A percentile compares a stretch with the other conserved stretches of the same genome.
Conservation (phyloP, 2,329 filamentous ascomycete species). For the Eurotiales sp. region DNA sequence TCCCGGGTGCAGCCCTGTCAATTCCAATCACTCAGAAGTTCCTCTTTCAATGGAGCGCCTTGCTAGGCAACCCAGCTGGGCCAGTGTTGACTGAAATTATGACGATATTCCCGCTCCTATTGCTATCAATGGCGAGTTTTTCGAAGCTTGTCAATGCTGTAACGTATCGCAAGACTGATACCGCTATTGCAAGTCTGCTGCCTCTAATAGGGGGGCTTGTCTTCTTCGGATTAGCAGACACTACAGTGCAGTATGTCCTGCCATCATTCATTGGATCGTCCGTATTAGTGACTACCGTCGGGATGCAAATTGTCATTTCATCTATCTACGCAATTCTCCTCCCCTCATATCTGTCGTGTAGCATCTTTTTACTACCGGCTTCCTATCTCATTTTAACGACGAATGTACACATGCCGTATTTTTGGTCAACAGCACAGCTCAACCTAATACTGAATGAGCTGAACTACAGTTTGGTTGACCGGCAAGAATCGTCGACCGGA, state of each 20-base stretch:
- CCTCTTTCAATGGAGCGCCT: constrained; percentile 63
- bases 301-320: constrained; percentile 66
- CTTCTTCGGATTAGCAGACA: constrained; percentile 54
- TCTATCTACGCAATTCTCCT: constrained; percentile 62
- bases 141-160: constrained; percentile 48
- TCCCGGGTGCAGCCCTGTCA: constrained; percentile 72
- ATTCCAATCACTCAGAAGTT: constrained; percentile 70
- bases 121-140: constrained; percentile 57
- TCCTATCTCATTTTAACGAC: constrained; percentile 59
- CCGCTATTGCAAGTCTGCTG: constrained; percentile 48
- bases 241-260: constrained; percentile 38
- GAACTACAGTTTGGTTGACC: constrained; percentile 73
- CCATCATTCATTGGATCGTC: constrained; percentile 57
- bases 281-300: constrained; percentile 65
- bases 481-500: constrained; percentile 81
- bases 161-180: constrained; percentile 61
- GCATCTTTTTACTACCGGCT: constrained; percentile 67
- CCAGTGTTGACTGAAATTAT: constrained; percentile 71
- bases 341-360: constrained; percentile 57
- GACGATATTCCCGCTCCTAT: constrained; percentile 66
- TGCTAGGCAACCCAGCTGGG: constrained; percentile 66
- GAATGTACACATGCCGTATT: constrained; percentile 70
- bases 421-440: constrained; percentile 56
- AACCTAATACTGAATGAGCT: constrained; percentile 63
- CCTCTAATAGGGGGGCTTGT: constrained; percentile 52